Conservation (phyloP, 2,329 filamentous ascomycete genomes). For the Cryphonectria japonica region DNA sequence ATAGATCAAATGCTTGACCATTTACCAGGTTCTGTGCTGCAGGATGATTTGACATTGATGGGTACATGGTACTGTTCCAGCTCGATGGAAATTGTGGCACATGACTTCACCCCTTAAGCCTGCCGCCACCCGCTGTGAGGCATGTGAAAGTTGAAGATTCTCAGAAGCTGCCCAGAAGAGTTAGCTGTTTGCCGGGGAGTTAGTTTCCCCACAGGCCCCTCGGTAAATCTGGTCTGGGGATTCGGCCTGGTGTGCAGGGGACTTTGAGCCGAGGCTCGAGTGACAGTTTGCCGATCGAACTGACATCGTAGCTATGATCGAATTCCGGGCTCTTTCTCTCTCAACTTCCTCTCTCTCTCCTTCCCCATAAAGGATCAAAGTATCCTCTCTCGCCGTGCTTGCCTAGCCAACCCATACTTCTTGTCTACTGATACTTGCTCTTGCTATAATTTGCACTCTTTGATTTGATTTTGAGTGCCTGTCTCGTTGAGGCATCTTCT, state of each 20-base stretch:
- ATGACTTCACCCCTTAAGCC: conserved; percentile 27
- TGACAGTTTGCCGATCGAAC: conserved; percentile 21
- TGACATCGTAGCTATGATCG: conserved; percentile 1
- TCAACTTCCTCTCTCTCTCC: neutral
- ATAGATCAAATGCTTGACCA: too few relatives aligned
- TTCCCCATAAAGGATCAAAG: neutral
- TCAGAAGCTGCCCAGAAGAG: conserved; percentile 9
- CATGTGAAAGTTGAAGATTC: conserved; percentile 28
- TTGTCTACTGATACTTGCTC: neutral
- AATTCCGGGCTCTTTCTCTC: neutral
- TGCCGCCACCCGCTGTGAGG: conserved; percentile 11
- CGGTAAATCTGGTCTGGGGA: conserved; percentile 24
- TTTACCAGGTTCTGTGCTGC: neutral
- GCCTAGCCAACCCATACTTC: neutral
- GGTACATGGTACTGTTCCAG: neutral
- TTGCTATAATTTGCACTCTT: conserved; percentile 5
- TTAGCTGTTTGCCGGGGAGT: conserved; percentile 11
- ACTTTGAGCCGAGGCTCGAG: conserved; percentile 27
- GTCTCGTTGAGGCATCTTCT: neutral
- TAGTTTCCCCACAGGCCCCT: conserved; percentile 26
- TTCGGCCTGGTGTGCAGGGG: conserved; percentile 17
- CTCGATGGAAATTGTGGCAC: neutral
- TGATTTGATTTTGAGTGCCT: neutral
- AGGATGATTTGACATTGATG: neutral
- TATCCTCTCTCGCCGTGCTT: neutral